Evolutionary conservation across 129 eudicot species (phyloP).

Genomic region (Tanacetum coccineum): DNA sequence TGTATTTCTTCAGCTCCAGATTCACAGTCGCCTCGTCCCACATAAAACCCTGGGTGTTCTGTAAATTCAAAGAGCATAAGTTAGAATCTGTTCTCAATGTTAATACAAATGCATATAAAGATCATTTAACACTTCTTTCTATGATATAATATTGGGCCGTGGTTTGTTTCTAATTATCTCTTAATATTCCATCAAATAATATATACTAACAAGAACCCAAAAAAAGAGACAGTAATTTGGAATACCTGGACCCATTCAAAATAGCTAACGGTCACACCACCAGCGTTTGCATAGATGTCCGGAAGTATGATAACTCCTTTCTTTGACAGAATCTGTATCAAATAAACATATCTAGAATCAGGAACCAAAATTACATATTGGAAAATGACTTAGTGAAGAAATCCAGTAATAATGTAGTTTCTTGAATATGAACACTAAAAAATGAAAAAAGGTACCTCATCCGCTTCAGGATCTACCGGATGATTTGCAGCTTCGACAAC

Average conservation of each 20-base stretch:
- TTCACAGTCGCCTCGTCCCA: conserved; percentile 78
- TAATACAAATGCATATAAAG: background rate
- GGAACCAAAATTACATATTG: background rate
- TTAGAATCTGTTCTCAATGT: background rate
- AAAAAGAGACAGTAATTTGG: background rate
- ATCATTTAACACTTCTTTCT: no score
- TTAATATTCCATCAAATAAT: background rate
- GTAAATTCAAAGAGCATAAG: conserved; percentile 21
- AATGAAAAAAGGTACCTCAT: conserved; percentile 49
- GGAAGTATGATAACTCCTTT: conserved; percentile 77
- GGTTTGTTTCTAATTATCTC: background rate
- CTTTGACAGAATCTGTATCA: conserved; percentile 58
- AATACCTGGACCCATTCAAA: conserved; percentile 91
- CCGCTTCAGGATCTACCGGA: conserved; percentile 87
- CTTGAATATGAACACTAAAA: background rate
- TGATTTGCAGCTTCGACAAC: conserved; percentile 83
- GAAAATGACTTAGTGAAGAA: background rate
- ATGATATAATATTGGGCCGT: background rate
- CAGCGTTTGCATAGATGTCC: conserved; percentile 78
- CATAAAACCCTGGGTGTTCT: conserved; percentile 70
- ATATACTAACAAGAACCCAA: no score
- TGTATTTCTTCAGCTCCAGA: conserved; percentile 49
- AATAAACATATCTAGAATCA: background rate
- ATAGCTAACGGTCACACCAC: conserved; percentile 86
- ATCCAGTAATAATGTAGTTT: background rate